A percentile compares a stretch with the other conserved stretches of the same genome.
Evolutionary conservation across 371 early-diverging fungal species (phyloP).

Genomic region (Umbelopsis sp.): DNA sequence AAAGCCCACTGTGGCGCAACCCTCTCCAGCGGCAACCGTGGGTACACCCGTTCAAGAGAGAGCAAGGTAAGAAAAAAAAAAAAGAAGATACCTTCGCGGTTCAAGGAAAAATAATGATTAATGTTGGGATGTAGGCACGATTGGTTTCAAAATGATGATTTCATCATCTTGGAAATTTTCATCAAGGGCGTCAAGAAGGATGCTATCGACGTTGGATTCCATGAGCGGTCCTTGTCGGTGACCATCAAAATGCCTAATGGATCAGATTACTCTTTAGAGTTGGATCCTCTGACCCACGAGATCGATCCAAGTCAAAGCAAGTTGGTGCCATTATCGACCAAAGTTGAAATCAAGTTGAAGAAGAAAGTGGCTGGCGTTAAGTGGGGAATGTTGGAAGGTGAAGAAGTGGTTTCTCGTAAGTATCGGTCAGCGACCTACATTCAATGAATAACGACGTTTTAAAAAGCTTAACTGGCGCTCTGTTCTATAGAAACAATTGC

Average conservation of each 20-base stretch:
- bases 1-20: neutral
- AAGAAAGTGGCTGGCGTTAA: conserved; percentile 73
- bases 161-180: conserved; percentile 86
- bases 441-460: neutral
- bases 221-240: conserved; percentile 68
- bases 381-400: conserved; percentile 84
- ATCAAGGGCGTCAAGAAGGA: conserved; percentile 82
- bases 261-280: conserved; percentile 78
- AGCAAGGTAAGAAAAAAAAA: conserved; percentile 22
- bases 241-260: conserved; percentile 78
- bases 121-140: conserved; percentile 71
- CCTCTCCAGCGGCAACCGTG: neutral
- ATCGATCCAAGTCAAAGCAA: conserved; percentile 74
- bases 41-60: conserved; percentile 22
- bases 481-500: conserved; percentile 28
- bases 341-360: conserved; percentile 92
- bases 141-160: conserved; percentile 95
- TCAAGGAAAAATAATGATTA: no score
- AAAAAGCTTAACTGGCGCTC: neutral
- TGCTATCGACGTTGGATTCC: conserved; percentile 69
- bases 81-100: neutral
- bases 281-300: conserved; percentile 80
- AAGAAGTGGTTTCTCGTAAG: conserved; percentile 50
- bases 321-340: conserved; percentile 81
- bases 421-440: neutral